phyloP scores from a whole-genome alignment of 2,329 filamentous ascomycete species.

The Aspergillus amoenus region DNA sequence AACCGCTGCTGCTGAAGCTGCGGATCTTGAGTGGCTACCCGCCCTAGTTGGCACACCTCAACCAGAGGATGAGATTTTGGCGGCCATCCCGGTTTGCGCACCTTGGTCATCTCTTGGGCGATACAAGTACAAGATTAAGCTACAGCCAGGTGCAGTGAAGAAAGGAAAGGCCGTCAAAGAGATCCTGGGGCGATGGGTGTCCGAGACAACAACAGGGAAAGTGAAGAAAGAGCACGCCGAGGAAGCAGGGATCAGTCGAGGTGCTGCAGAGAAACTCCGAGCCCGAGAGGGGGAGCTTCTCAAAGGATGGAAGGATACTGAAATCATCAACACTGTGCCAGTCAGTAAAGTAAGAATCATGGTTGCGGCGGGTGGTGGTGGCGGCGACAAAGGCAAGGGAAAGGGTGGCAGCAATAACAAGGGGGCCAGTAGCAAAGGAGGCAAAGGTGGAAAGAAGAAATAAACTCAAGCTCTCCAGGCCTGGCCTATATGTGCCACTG shows the following conservation, averaged over 20 bases:
- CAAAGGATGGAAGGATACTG: slow-evolving; percentile 74
- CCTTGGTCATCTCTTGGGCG: slow-evolving; percentile 62
- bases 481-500: not conserved
- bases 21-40: slow-evolving; percentile 61
- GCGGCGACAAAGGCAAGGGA: slow-evolving; percentile 40
- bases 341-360: slow-evolving; percentile 79
- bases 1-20: slow-evolving; percentile 44
- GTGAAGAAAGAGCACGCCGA: slow-evolving; percentile 57
- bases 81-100: slow-evolving; percentile 62
- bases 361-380: slow-evolving; percentile 60
- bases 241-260: slow-evolving; percentile 49
- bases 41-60: slow-evolving; percentile 71
- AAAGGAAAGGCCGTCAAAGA: slow-evolving; percentile 94
- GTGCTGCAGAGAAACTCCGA: slow-evolving; percentile 75
- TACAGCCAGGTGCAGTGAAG: slow-evolving; percentile 86
- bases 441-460: slow-evolving; percentile 44
- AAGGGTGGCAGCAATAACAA: slow-evolving; percentile 35
- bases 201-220: slow-evolving; percentile 53
- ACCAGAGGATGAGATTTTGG: slow-evolving; percentile 71
- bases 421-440: slow-evolving; percentile 24
- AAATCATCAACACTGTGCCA: slow-evolving; percentile 76
- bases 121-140: slow-evolving; percentile 91
- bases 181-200: slow-evolving; percentile 77
- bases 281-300: slow-evolving; percentile 83
- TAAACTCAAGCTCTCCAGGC: slow-evolving; percentile 14